Evolutionary conservation across 495 filamentous ascomycete genomes (phyloP), one percentile per base, ranked within the genome.

Genomic region (Penicillium steckii): DNA sequence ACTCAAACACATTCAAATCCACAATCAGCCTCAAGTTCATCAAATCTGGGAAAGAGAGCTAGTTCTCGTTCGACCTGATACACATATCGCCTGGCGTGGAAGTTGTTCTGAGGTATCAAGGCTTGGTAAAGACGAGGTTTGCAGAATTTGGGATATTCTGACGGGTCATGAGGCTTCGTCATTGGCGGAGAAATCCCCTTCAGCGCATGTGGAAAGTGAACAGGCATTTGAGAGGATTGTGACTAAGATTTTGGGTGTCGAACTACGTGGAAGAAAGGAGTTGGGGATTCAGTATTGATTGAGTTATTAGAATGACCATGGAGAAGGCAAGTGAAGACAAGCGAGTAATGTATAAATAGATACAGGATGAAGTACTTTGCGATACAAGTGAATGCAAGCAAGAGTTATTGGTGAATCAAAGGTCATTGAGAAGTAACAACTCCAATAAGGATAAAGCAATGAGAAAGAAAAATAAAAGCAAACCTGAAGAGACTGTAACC

Each of bases 51-150:
- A 33, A 30, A 21, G 52, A 19, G 19, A 43, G 9, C 22, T 44
- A 1, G 45, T 55, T 19, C 35, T 55, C 8, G 37, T 55, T 3
- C 32, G 52, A 5, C 52, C 22, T 2, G 52, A 55, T 37, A 24
- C 21, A 8, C 37, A 55, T 32, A 38, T 49, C 27, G 52, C 52
- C 13, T 55, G 52, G 52, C 15, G 52, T 22, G 52, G 52, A 12
- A 23, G 18, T 33, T 33, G 30, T 13, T 6, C 30, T 8, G 30
- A 33, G 10, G 30, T 33, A 7, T 13, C n/a, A 13, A 6, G 30
- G n/a, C 12, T 33, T 6, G 30, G 30, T 8, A 6, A 7, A 8
- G 30, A 33, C 3, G 30, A 12, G 8, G 30, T 33, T 3, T 3
- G n/a, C n/a, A 12, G 30, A 3, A 33, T 33, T 12, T 33, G 30